These are phyloP conservation scores for Dothideomycetidae sp. DNA, from an alignment of 2,329 filamentous ascomycete genomes.

Conservation along the genomic window DNA sequence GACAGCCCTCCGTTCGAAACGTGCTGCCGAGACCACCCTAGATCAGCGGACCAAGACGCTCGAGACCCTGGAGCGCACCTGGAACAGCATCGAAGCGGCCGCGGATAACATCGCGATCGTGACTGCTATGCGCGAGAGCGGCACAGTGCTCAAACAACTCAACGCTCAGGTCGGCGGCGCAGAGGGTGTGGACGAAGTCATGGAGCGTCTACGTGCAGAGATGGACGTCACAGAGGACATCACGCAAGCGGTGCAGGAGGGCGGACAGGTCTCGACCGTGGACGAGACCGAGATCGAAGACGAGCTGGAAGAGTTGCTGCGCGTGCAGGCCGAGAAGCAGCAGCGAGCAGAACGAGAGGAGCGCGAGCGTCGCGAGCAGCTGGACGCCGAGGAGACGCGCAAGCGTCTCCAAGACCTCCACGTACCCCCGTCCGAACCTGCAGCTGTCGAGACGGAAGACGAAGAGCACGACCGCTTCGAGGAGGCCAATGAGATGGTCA, in stretches of 20 bases:
- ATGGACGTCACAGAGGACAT: conserved; percentile 76
- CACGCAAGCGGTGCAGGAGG: conserved; percentile 57
- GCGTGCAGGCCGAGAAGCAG: conserved; percentile 28
- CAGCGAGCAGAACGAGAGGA: conserved; percentile 66
- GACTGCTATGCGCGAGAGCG: conserved; percentile 65
- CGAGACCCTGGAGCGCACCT: conserved; percentile 68
- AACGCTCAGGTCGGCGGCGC: conserved; percentile 66
- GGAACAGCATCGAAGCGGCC: conserved; percentile 72
- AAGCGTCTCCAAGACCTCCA: conserved; percentile 19
- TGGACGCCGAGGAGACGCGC: conserved; percentile 36
- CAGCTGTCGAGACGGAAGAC: conserved; percentile 16
- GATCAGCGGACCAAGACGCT: conserved; percentile 58
- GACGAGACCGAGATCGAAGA: conserved; percentile 80
- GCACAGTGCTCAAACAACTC: conserved; percentile 55
- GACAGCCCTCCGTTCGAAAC: conserved; percentile 68
- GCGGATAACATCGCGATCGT: conserved; percentile 73
- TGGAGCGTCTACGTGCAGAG: conserved; percentile 60
- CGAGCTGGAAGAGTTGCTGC: conserved; percentile 66
- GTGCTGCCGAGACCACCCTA: conserved; percentile 61
- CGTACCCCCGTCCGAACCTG: conserved; percentile 31
- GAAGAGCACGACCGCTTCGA: conserved; percentile 6
- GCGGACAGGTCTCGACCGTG: conserved; percentile 30
- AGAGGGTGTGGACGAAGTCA: conserved; percentile 59
- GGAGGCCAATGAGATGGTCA: conserved; percentile 8
- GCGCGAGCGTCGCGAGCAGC: conserved; percentile 42